Evolutionary conservation across 371 early-diverging fungal genomes (phyloP).

Genomic region (Mucor lusitanicus): DNA sequence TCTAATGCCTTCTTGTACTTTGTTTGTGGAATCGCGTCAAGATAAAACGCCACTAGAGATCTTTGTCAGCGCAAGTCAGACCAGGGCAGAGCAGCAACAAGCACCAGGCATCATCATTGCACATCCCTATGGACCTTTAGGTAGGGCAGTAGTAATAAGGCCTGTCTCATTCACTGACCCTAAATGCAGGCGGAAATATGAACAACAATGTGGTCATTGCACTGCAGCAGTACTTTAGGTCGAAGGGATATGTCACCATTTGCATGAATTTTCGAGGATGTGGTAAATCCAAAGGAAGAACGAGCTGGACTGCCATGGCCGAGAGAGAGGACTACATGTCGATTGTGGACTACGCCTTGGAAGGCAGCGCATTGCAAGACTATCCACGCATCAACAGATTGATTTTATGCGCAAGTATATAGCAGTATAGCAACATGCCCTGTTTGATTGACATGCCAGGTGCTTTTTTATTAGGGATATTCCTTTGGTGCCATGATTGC

Average conservation of each 20-base stretch:
- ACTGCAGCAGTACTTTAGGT: conserved; percentile 30
- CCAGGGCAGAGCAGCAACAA: background rate
- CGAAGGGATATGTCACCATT: conserved; percentile 30
- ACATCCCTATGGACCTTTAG: conserved; percentile 54
- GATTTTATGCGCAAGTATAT: conserved; percentile 8
- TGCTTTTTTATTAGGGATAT: conserved; percentile 32
- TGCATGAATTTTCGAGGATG: conserved; percentile 61
- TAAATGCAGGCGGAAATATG: conserved; percentile 36
- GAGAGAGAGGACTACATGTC: conserved; percentile 59
- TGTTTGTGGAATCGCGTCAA: conserved; percentile 28
- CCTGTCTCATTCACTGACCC: background rate
- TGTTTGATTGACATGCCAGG: background rate
- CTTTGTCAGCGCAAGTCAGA: background rate
- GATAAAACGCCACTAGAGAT: conserved; percentile 30
- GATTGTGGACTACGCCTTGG: conserved; percentile 39
- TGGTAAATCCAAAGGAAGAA: conserved; percentile 54
- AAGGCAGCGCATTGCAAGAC: background rate
- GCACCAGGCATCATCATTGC: conserved; percentile 40
- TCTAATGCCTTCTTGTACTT: conserved; percentile 17
- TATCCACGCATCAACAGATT: conserved; percentile 7
- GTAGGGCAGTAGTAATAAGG: conserved; percentile 13
- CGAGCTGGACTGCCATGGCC: conserved; percentile 61
- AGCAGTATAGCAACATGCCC: background rate
- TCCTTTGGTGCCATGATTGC: conserved; percentile 56
- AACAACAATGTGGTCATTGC: conserved; percentile 47